These are phyloP conservation scores for Thalia dealbata DNA, from an alignment of 176 grass and related monocot genomes.

Conservation along the genomic window DNA sequence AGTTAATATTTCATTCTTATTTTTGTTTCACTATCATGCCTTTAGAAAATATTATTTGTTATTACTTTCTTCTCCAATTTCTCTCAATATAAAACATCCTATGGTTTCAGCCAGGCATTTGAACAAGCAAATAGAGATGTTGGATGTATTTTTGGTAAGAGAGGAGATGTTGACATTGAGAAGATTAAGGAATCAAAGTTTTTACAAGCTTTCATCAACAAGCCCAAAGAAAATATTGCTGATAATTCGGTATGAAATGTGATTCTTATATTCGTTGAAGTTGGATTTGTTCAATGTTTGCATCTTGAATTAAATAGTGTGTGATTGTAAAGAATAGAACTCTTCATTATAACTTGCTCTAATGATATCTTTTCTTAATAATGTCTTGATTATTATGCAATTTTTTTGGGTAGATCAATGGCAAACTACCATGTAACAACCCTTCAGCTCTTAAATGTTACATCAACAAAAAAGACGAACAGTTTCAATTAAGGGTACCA, in stretches of 20 bases:
- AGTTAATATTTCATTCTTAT: not conserved
- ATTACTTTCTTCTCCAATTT: not conserved
- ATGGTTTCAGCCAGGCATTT: constrained; percentile 59
- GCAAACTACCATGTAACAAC: constrained; percentile 29
- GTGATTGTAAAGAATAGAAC: not conserved
- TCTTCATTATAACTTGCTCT: not conserved
- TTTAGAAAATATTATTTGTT: not conserved
- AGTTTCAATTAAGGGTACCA: constrained; percentile 19
- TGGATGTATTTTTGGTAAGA: constrained; percentile 43
- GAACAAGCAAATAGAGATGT: constrained; percentile 52
- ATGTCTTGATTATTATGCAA: not conserved
- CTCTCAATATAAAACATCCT: not conserved
- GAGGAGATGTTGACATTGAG: constrained; percentile 46
- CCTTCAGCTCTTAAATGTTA: constrained; percentile 16
- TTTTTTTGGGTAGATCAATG: constrained; percentile 22
- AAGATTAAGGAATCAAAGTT: constrained; percentile 65
- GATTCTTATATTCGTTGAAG: not conserved
- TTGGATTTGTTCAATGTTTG: not conserved
- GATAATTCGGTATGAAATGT: constrained; percentile 32
- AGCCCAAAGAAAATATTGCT: constrained; percentile 39
- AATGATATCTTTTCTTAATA: not conserved
- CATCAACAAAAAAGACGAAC: constrained; percentile 18
- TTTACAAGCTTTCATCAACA: constrained; percentile 49
- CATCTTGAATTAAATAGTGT: not conserved
- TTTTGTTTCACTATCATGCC: not conserved